Percentiles rank a stretch among this genome's conserved stretches.
These are phyloP conservation scores for baker's yeast (Saccharomyces cerevisiae) DNA, from an alignment of 805 yeast species.

Conservation along the genomic window DNA sequence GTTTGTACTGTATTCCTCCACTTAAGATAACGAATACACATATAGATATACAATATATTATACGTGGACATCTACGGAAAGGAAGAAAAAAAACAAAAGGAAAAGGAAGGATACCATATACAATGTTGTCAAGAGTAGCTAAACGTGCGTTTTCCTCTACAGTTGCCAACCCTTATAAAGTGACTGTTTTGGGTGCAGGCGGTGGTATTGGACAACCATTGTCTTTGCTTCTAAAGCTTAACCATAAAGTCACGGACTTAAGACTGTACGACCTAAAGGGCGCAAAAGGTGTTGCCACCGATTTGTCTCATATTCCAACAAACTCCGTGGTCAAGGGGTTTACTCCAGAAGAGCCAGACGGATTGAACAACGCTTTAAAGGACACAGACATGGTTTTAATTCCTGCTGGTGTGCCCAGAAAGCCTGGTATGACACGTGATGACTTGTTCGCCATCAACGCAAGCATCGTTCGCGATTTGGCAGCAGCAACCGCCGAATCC, in stretches of 20 bases:
- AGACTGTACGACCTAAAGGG: conserved; percentile 83
- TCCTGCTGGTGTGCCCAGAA: conserved; percentile 98
- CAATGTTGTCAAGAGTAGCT: conserved; percentile 51
- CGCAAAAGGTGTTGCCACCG: conserved; percentile 96
- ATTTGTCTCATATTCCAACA: conserved; percentile 88
- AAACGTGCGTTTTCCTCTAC: conserved; percentile 61
- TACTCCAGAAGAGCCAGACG: conserved; percentile 68
- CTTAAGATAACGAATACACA: background rate
- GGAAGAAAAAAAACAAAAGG: background rate
- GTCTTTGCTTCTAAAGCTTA: conserved; percentile 74
- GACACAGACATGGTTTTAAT: conserved; percentile 72
- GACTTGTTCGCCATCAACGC: conserved; percentile 95
- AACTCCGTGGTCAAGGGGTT: conserved; percentile 82
- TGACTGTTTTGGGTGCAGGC: conserved; percentile 73
- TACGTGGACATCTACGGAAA: background rate
- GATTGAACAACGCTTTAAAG: conserved; percentile 63
- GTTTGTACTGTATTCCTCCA: background rate
- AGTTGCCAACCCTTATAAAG: conserved; percentile 62
- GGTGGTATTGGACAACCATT: conserved; percentile 96
- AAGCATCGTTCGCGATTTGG: conserved; percentile 87
- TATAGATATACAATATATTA: background rate
- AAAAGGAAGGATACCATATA: background rate
- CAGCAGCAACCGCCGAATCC: conserved; percentile 71
- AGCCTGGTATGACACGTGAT: conserved; percentile 98
- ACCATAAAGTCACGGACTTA: conserved; percentile 79